Percentiles rank a stretch among this genome's conserved stretches.
Evolutionary conservation across 2,329 filamentous ascomycete species (phyloP).

Genomic region (Leptoxyphium fumago): DNA sequence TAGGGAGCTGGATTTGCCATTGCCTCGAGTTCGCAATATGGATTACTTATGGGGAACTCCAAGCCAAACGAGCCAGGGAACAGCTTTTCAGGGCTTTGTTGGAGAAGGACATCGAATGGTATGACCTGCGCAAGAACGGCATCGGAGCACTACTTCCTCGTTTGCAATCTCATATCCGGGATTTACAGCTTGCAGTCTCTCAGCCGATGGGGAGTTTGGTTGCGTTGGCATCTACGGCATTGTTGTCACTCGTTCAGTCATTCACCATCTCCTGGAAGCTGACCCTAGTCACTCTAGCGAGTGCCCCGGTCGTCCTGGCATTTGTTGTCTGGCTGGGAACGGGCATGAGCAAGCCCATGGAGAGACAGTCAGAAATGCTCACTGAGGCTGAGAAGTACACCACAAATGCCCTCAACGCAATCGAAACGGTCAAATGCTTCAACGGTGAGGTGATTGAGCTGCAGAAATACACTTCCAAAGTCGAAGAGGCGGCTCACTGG

Average conservation of each 20-base stretch:
- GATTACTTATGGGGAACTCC: constrained; percentile 66
- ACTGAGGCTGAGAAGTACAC: constrained; percentile 56
- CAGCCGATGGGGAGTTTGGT: constrained; percentile 61
- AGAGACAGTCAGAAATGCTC: constrained; percentile 52
- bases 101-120: constrained; percentile 67
- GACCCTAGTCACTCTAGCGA: constrained; percentile 62
- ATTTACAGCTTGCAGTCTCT: constrained; percentile 67
- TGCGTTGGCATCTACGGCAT: constrained; percentile 47
- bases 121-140: constrained; percentile 58
- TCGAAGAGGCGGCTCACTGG: constrained; percentile 43
- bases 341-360: constrained; percentile 50
- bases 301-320: constrained; percentile 51
- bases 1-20: constrained; percentile 51
- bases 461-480: constrained; percentile 45
- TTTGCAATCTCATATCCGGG: constrained; percentile 66
- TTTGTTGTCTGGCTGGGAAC: constrained; percentile 46
- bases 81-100: constrained; percentile 54
- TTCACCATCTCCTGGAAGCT: constrained; percentile 73
- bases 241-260: constrained; percentile 55
- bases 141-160: constrained; percentile 55
- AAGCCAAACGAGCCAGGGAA: constrained; percentile 51
- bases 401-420: constrained; percentile 53
- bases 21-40: constrained; percentile 54
- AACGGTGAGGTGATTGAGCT: constrained; percentile 60
- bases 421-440: constrained; percentile 77